Evolutionary conservation across 2,329 filamentous ascomycete species (phyloP), one percentile per base, ranked within the genome.

Genomic region (Plenodomus biglobosus): DNA sequence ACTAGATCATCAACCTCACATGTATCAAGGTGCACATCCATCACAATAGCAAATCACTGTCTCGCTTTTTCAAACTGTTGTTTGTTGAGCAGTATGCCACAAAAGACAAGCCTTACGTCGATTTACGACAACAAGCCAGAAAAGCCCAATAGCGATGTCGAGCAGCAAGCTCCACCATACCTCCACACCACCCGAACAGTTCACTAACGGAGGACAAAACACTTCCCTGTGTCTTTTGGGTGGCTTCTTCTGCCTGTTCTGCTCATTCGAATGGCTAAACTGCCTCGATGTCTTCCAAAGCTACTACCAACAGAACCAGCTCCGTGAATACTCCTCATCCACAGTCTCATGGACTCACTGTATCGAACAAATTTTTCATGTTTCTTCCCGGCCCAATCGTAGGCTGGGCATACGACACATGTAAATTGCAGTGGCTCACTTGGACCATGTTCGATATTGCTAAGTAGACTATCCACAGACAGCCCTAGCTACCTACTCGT

Each of bases 391-490:
- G 85, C 0, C 83, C 84, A 0, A 58, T 88, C 7, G 78, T 85
- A n/a, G 86, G 86, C 1, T 81, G 80, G 35, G 39, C 85, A 0
- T 87, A 80, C 56, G 86, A 89, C 59, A 80, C 75, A 46, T 80
- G 83, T 47, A 24, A 24, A 10, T 24, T 10, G 22, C 5, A 24
- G 5, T 5, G 5, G 10, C 22, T 24, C 22, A 10, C 22, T 10
- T 24, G 22, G 22, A 5, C 10, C 22, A 24, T 10, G 10, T 24
- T 24, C 22, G 5, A 24, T 10, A 10, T 24, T 5, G 5, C 10
- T 5, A 24, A 5, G 22, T 24, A 10, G n/a, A n/a, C n/a, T n/a
- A 24, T 24, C 22, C 22, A 24, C 22, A 24, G 22, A 24, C 22
- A 86, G 86, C 0, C 83, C 85, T 0, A 76, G 79, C 21, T 77